Evolutionary conservation across 768 basidiomycete genomes (phyloP), one percentile per base, ranked within the genome.

Genomic region (Exsudoporus frostii): DNA sequence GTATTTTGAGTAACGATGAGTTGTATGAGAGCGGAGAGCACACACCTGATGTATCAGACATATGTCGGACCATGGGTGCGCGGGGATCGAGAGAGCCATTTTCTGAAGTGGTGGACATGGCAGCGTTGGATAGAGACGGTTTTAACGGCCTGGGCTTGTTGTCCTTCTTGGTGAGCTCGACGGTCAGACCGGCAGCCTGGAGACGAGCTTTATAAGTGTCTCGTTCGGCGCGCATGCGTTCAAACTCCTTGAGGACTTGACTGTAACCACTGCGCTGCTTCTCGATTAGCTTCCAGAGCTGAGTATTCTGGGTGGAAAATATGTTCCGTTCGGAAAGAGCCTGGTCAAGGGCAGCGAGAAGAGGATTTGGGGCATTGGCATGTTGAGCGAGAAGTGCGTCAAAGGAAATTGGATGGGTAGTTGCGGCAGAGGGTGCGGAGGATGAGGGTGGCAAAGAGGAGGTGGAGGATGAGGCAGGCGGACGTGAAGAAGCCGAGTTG

Each of bases 241-340:
- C 92, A 40, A 92, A 77, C 61, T 96, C 92, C 72, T 90, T 90
- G 67, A 88, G 75, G 50, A 91, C 81, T 51, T 88, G 84, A 54
- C 80, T 83, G 65, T 90, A 90, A n/a, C 85, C 89, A 20, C 82
- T 71, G 50, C 91, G 81, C 69, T 94, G 91, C 68, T 93, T 95
- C 78, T 95, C 92, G 65, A 96, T 86, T 57, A 95, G 80, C 70
- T 94, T 95, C 94, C 94, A 96, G 20, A 96, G 82, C 72, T 95
- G 92, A 15, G 85, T 74, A 67, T 96, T 96, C 74, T 96, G 93
- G 5, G 83, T 71, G 11, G 87, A 82, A 45, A 94, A 81, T 37
- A 75, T 71, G 64, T 95, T 96, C 58, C 93, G 82, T 63, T 98
- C 94, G 15, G 77, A 77, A 25, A 96, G 75, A 8, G 85, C 82